phyloP scores from a whole-genome alignment of 2,329 filamentous ascomycete genomes.

The Nemania sp. region DNA sequence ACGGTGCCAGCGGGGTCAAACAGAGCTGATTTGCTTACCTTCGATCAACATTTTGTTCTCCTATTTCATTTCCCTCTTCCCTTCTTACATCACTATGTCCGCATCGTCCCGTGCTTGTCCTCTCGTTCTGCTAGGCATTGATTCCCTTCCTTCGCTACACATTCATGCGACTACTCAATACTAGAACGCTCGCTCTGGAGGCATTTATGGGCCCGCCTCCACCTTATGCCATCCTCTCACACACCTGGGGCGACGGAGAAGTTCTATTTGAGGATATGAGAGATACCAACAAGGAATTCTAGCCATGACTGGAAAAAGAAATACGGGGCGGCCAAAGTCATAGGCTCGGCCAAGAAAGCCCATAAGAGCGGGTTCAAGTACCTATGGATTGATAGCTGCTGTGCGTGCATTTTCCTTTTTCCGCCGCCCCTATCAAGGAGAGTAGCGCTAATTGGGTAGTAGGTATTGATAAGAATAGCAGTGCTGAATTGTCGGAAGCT shows the following conservation, averaged over 20 bases:
- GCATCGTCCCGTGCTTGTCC: not conserved
- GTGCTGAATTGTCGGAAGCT: conserved; percentile 26
- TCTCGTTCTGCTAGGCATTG: not conserved
- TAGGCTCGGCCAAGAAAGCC: not conserved
- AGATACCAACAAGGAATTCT: not conserved
- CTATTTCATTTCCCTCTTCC: not conserved
- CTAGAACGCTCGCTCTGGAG: conserved; percentile 4
- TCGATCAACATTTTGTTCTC: not conserved
- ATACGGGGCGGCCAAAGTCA: not conserved
- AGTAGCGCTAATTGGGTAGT: not conserved
- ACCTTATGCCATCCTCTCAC: conserved; percentile 15
- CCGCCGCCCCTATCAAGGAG: no score
- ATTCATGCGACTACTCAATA: conserved; percentile 26
- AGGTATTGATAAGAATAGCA: conserved; percentile 26
- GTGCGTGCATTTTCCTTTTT: not conserved
- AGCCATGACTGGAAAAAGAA: not conserved
- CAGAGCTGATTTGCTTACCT: not conserved
- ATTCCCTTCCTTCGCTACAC: not conserved
- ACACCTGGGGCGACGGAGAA: conserved; percentile 24
- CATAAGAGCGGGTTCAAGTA: not conserved
- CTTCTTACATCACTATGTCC: not conserved
- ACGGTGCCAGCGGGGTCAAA: not conserved
- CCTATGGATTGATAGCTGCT: conserved; percentile 28
- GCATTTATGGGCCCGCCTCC: not conserved
- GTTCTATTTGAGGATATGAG: conserved; percentile 18